Percentiles rank a stretch among this genome's conserved stretches.
These are phyloP conservation scores for Fennellomyces sp. DNA, from an alignment of 371 early-diverging fungal genomes.

Conservation along the genomic window DNA sequence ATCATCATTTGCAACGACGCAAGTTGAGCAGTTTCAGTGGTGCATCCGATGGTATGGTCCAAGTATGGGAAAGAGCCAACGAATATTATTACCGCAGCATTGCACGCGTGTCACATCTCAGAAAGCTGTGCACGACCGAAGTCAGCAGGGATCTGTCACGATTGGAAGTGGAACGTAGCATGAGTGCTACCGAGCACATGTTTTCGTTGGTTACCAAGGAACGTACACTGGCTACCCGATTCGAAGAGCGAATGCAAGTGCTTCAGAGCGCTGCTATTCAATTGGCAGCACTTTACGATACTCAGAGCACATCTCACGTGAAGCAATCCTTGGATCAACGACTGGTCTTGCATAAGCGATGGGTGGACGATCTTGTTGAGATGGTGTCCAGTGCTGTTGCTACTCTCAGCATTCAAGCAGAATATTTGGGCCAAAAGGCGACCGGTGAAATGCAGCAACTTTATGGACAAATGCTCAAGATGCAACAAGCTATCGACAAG, in stretches of 20 bases:
- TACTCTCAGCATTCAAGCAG: slow-evolving; percentile 25
- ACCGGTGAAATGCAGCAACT: background rate
- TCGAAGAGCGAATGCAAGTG: slow-evolving; percentile 31
- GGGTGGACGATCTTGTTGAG: slow-evolving; percentile 49
- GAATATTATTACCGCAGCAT: slow-evolving; percentile 75
- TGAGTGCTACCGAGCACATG: slow-evolving; percentile 76
- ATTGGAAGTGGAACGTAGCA: slow-evolving; percentile 70
- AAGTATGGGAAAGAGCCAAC: slow-evolving; percentile 68
- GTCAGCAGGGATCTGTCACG: slow-evolving; percentile 73
- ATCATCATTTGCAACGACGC: slow-evolving; percentile 31
- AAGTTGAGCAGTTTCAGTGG: slow-evolving; percentile 22
- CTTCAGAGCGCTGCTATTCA: slow-evolving; percentile 32
- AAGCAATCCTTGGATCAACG: slow-evolving; percentile 24
- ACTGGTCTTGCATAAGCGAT: slow-evolving; percentile 48
- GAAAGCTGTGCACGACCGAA: slow-evolving; percentile 56
- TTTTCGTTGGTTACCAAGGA: slow-evolving; percentile 66
- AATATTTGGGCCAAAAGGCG: slow-evolving; percentile 9
- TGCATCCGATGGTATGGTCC: slow-evolving; percentile 28
- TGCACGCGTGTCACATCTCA: slow-evolving; percentile 69
- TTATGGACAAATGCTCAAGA: background rate
- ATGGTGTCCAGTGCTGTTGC: slow-evolving; percentile 36
- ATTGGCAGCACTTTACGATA: slow-evolving; percentile 30
- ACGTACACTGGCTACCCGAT: slow-evolving; percentile 44
- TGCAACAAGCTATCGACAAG: slow-evolving; percentile 15
- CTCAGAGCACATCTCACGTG: background rate